Percentiles rank a stretch among this genome's conserved stretches.
These are phyloP conservation scores for Hydrangea macrophylla DNA, from an alignment of 148 eudicot species.

Conservation along the genomic window DNA sequence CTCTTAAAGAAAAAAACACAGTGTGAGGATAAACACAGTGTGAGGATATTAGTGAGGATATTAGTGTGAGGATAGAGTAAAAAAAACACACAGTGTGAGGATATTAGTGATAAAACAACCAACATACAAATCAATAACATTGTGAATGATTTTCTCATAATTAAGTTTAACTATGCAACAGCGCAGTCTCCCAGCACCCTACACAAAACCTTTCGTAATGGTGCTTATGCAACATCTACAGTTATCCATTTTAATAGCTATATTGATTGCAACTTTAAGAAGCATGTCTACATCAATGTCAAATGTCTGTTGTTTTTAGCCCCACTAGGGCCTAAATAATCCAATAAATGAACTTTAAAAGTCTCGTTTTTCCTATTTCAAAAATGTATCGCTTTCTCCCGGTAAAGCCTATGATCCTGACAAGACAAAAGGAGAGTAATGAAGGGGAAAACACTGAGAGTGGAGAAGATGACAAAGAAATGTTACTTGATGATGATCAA, in stretches of 20 bases:
- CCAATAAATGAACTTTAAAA: neutral
- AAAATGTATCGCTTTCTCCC: neutral
- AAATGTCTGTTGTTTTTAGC: neutral
- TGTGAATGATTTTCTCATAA: neutral
- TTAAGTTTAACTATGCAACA: no score
- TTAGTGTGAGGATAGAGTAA: no score
- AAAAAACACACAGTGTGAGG: neutral
- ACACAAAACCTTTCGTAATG: no score
- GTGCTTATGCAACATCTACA: neutral
- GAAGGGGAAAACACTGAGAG: neutral
- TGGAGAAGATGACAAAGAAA: neutral
- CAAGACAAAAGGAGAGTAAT: neutral
- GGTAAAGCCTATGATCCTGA: constrained; percentile 2
- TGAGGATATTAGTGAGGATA: no score
- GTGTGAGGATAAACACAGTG: no score
- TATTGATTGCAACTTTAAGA: neutral
- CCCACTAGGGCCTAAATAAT: neutral
- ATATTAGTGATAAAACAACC: neutral
- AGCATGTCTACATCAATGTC: neutral
- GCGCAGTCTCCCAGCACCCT: no score
- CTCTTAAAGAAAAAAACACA: no score
- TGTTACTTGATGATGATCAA: neutral
- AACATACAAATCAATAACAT: neutral
- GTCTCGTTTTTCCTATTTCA: neutral
- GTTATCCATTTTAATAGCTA: neutral